Evolutionary conservation across 2,329 filamentous ascomycete genomes (phyloP).

Genomic region (Botrytis porri): DNA sequence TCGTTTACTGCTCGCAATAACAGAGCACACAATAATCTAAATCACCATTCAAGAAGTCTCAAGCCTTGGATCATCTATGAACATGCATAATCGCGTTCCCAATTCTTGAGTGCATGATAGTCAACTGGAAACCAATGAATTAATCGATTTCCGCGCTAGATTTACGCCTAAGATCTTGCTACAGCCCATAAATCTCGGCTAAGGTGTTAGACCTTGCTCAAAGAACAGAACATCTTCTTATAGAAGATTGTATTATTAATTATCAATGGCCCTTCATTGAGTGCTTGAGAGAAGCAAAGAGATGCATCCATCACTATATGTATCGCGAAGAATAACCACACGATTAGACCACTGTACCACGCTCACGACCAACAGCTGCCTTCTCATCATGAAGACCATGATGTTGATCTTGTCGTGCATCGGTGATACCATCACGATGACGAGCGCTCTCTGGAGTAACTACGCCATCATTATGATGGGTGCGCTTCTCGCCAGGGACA

Average conservation of each 20-base stretch:
- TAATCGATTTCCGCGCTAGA: not conserved
- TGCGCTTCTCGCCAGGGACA: not conserved
- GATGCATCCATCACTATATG: not conserved
- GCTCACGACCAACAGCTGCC: not conserved
- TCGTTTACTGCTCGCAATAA: not conserved
- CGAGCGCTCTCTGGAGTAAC: not conserved
- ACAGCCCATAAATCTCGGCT: not conserved
- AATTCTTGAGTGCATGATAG: not conserved
- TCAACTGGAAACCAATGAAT: not conserved
- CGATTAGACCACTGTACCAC: not conserved
- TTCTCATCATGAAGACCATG: slow-evolving; percentile 7
- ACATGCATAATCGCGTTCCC: not conserved
- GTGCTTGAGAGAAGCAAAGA: not conserved
- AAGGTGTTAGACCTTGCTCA: not conserved
- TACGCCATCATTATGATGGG: not conserved
- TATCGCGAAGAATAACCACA: not conserved
- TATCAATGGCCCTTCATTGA: not conserved
- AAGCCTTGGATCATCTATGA: not conserved
- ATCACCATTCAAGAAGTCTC: not conserved
- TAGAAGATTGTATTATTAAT: slow-evolving; percentile 1
- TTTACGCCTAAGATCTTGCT: not conserved
- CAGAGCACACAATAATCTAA: not conserved
- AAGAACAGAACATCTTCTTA: not conserved
- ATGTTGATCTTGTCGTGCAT: not conserved
- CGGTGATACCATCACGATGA: not conserved